Evolutionary conservation across 2,329 filamentous ascomycete species (phyloP).

Genomic region (Lachnellula subtilissima): DNA sequence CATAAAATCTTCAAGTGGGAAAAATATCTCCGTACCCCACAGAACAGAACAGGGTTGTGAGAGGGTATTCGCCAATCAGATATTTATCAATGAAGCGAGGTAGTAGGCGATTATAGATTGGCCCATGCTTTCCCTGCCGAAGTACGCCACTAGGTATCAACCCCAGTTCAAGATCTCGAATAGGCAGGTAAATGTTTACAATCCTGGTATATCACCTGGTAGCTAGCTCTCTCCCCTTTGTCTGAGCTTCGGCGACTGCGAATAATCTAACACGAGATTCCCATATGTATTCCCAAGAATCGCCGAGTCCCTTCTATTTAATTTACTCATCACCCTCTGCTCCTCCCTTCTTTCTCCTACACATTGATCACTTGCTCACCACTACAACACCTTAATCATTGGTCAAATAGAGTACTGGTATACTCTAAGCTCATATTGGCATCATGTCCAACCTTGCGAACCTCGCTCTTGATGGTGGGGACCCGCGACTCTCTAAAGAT

Average conservation of each 20-base stretch:
- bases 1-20: no score
- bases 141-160: background rate
- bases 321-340: background rate
- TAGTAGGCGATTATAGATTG: background rate
- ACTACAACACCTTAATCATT: no score
- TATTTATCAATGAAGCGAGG: background rate
- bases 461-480: conserved; percentile 23
- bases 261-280: no score
- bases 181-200: background rate
- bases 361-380: no score
- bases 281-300: no score
- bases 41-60: no score
- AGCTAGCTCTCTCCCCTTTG: background rate
- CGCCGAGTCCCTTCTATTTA: background rate
- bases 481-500: conserved; percentile 11
- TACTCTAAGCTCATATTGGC: background rate
- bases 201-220: background rate
- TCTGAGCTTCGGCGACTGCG: no score
- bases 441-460: conserved; percentile 19
- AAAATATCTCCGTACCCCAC: no score
- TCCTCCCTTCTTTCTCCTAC: background rate
- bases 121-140: background rate
- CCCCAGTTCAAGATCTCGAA: background rate
- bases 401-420: no score
- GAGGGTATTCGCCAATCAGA: no score